A percentile compares a stretch with the other conserved stretches of the same genome.
Conservation (phyloP, 1,139 yeast species). For the Hanseniaspora gamundiae region DNA sequence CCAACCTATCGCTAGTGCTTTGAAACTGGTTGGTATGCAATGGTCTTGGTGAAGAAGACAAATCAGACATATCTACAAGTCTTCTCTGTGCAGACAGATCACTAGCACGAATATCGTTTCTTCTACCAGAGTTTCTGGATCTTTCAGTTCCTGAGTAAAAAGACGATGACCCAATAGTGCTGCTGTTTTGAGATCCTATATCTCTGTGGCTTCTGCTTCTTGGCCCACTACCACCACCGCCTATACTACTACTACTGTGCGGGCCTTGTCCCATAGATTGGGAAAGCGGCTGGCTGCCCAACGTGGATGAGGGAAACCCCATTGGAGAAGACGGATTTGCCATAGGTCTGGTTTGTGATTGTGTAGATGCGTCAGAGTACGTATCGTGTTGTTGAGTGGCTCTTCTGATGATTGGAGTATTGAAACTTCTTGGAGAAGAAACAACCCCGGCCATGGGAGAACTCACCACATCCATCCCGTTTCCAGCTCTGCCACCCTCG, state of each 20-base stretch:
- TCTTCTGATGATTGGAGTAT: slow-evolving; percentile 28
- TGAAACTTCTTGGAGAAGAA: slow-evolving; percentile 32
- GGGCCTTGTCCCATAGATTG: background rate
- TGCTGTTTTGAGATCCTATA: background rate
- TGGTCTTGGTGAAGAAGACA: slow-evolving; percentile 1
- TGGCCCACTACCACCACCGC: background rate
- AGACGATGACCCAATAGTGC: background rate
- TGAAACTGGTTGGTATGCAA: background rate
- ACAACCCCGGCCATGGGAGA: slow-evolving; percentile 59
- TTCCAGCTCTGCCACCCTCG: background rate
- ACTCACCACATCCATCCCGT: slow-evolving; percentile 23
- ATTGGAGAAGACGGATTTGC: slow-evolving; percentile 33
- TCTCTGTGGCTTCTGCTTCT: background rate
- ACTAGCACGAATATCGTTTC: slow-evolving; percentile 50
- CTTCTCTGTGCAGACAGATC: slow-evolving; percentile 43
- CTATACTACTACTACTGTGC: background rate
- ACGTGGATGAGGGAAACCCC: slow-evolving; percentile 34
- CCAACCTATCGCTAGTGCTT: background rate
- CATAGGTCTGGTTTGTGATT: slow-evolving; percentile 8
- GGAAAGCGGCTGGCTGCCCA: slow-evolving; percentile 8
- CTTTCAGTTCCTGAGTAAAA: background rate
- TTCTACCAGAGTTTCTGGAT: slow-evolving; percentile 24
- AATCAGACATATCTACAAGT: slow-evolving; percentile 15
- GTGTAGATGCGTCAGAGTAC: slow-evolving; percentile 19
- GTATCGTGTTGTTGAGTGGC: slow-evolving; percentile 9